These are phyloP conservation scores for Populus alba DNA, from an alignment of 345 rosid genomes.

Conservation along the genomic window DNA sequence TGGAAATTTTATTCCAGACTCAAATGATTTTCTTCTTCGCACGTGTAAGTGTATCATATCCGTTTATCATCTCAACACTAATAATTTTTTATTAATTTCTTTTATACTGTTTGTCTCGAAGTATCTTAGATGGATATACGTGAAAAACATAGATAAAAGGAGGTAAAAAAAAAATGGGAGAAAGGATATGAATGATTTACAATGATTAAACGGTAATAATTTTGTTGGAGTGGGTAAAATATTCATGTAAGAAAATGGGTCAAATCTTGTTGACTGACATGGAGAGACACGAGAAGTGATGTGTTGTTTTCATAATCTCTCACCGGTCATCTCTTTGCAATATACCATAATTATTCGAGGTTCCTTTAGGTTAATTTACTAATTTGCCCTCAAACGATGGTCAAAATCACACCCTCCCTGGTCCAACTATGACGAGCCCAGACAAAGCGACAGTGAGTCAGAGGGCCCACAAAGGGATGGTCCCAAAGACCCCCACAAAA, in stretches of 20 bases:
- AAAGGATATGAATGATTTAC: slow-evolving; percentile 26
- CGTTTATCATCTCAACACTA: no score
- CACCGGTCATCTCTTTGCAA: background rate
- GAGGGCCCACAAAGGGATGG: background rate
- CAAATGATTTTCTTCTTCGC: no score
- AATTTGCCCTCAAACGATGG: background rate
- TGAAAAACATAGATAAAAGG: background rate
- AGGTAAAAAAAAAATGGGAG: background rate
- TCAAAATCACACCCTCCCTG: background rate
- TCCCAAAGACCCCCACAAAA: background rate
- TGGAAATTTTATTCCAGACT: no score
- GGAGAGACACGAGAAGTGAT: slow-evolving; percentile 27
- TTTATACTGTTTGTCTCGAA: no score
- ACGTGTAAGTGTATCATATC: no score
- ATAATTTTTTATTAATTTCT: no score
- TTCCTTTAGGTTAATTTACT: background rate
- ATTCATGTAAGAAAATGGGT: slow-evolving; percentile 22
- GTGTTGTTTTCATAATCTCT: background rate
- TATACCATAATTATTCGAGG: no score
- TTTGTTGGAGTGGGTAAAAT: slow-evolving; percentile 31
- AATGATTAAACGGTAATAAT: slow-evolving; percentile 47
- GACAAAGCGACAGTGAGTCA: background rate
- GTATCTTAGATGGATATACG: no score
- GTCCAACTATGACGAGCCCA: no score
- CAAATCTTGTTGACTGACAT: slow-evolving; percentile 46